Base-by-base conservation (phyloP, 805 yeast genomes). In the Sugiyamaella qingdaonensis region DNA sequence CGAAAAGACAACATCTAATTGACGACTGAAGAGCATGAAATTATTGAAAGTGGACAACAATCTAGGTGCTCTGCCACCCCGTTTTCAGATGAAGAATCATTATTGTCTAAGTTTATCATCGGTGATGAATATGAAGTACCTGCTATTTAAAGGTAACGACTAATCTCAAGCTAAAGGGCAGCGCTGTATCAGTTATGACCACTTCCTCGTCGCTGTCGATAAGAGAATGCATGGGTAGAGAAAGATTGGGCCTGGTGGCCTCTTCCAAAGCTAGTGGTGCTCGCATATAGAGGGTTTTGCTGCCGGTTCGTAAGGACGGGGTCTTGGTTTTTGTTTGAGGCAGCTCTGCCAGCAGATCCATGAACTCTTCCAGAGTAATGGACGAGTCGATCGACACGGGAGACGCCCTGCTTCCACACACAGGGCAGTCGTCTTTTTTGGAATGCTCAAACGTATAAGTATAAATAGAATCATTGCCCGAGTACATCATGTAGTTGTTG, bases 401-500 rank as follows among this genome's bases (percentile, higher is more conserved):
- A 7, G 48, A 52, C 10, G 61, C 55, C 41, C 52, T 31, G 16
- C 58, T 60, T 1, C 94, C 91, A 68, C 98, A 92, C 0, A 89
- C 92, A 0, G 85, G 77, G 65, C 98, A 92, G 54, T 79, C 79
- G 0, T 73, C 72, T 48, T 80, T 74, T 57, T 78, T 77, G 42
- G 82, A 78, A 60, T 85, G 84, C 19, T 79, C 72, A 65, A 86
- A 89, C 18, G 86, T 80, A 58, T 85, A 86, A 1, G 88, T 82
- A 68, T 85, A 88, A 2, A 85, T 81, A 1, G 92, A 87, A 50
- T 81, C 82, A 51, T 85, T 84, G 0, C 98, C 98, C 24, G 90
- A 81, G 63, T 88, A 88, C 81, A 85, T 86, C 87, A 88, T 84
- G 65, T 86, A 86, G 69, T 89, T 91, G 55, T 81, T 79, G 59